Percentiles rank a stretch among this genome's conserved stretches.
phyloP scores from a whole-genome alignment of 2,329 filamentous ascomycete species.

The Clonostachys rosea region DNA sequence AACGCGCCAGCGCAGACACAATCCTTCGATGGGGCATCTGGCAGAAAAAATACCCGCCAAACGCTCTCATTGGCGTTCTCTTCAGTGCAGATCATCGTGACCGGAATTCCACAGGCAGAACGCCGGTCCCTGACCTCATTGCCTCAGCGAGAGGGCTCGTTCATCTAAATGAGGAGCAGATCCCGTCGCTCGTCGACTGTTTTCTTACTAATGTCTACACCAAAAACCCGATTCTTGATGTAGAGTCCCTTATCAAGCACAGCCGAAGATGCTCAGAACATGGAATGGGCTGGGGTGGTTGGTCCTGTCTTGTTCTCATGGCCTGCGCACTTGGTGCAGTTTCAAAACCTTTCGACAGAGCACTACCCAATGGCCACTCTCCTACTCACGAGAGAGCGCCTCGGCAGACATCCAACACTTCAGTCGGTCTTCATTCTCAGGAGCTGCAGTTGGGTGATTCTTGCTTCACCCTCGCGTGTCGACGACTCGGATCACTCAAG shows the following conservation, averaged over 20 bases:
- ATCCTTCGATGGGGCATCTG: constrained; percentile 10
- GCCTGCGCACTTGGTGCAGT: constrained; percentile 12
- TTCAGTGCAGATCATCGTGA: constrained; percentile 4
- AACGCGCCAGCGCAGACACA: constrained; percentile 9
- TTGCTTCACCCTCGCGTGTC: constrained; percentile 15
- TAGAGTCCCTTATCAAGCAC: constrained; percentile 10
- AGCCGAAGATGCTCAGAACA: constrained; percentile 11
- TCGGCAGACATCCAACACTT: constrained; percentile 1
- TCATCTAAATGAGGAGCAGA: constrained; percentile 12
- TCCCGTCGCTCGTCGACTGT: constrained; percentile 11
- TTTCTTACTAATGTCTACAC: constrained; percentile 15
- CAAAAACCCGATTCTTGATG: constrained; percentile 16
- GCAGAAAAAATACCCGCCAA: constrained; percentile 6
- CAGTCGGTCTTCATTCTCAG: constrained; percentile 4
- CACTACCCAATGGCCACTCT: not conserved
- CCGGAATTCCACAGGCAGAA: not conserved
- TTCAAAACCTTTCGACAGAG: constrained; percentile 9
- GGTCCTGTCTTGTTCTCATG: constrained; percentile 14
- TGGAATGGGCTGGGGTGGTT: constrained; percentile 14
- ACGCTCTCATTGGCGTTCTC: constrained; percentile 7
- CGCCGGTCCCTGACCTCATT: constrained; percentile 2
- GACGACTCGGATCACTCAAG: constrained; percentile 14
- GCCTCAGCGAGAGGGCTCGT: constrained; percentile 3
- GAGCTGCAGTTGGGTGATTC: constrained; percentile 10
- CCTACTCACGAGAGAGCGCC: not conserved